Evolutionary conservation across 1,284 basidiomycete species (phyloP).

Genomic region (Leucoagaricus sp.): DNA sequence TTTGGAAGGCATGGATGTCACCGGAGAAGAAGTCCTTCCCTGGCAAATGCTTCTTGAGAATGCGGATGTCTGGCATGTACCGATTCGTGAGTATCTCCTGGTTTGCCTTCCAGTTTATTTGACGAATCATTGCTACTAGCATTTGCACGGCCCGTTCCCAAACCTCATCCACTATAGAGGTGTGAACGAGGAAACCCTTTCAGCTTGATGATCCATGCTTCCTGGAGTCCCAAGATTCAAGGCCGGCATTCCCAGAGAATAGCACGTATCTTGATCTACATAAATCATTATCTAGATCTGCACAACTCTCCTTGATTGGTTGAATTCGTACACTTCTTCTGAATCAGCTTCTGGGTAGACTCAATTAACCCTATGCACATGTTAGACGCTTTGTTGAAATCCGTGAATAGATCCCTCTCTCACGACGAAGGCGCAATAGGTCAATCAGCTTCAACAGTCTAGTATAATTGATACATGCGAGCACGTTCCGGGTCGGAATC

Average conservation of each 20-base stretch:
- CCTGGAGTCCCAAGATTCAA: too few species aligned
- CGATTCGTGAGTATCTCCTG: slow-evolving; percentile 40
- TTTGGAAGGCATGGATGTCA: slow-evolving; percentile 47
- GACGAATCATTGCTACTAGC: slow-evolving; percentile 29
- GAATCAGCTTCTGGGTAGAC: too few species aligned
- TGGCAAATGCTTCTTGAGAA: slow-evolving; percentile 55
- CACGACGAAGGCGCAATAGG: neutral
- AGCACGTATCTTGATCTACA: neutral
- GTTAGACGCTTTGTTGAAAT: neutral
- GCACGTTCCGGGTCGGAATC: neutral
- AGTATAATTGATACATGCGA: neutral
- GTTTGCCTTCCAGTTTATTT: neutral
- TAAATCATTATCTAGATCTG: neutral
- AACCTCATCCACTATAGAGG: slow-evolving; percentile 52
- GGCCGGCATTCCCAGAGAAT: neutral
- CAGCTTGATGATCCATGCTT: neutral
- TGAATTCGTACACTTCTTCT: too few species aligned
- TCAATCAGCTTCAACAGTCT: neutral
- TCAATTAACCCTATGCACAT: too few species aligned
- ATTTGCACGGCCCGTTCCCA: slow-evolving; percentile 51
- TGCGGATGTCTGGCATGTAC: slow-evolving; percentile 54
- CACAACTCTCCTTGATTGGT: neutral
- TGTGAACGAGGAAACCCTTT: slow-evolving; percentile 18
- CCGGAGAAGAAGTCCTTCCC: slow-evolving; percentile 46
- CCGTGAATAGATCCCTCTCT: neutral